Conservation (phyloP, 1,284 basidiomycete species). For the Salmacisia buchloeana region DNA sequence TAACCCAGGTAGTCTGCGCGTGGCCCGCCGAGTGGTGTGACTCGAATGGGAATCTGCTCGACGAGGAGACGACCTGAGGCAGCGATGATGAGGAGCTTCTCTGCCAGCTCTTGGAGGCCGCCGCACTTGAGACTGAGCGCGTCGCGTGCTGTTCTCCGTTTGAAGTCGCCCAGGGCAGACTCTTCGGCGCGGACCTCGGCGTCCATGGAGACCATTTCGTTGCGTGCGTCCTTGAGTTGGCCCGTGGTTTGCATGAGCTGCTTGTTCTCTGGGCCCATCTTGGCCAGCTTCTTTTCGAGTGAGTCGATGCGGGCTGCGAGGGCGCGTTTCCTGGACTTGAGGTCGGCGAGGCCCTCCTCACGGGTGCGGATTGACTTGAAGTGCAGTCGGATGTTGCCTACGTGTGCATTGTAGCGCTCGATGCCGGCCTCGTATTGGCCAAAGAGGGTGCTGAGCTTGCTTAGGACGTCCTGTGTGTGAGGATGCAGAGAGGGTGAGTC, state of each 20-base stretch:
- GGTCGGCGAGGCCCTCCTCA: conserved; percentile 75
- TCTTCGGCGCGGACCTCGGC: conserved; percentile 79
- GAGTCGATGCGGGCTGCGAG: conserved; percentile 70
- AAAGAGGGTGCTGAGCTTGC: conserved; percentile 67
- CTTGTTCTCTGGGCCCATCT: conserved; percentile 85
- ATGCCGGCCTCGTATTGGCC: conserved; percentile 67
- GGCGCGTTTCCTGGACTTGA: conserved; percentile 65
- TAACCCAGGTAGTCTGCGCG: conserved; percentile 63
- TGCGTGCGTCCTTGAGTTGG: conserved; percentile 65
- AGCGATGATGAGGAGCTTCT: conserved; percentile 79
- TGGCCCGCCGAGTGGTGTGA: conserved; percentile 72
- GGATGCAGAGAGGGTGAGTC: neutral
- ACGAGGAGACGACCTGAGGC: conserved; percentile 74
- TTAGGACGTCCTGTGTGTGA: conserved; percentile 65
- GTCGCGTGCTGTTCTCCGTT: conserved; percentile 64
- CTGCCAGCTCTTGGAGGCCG: conserved; percentile 74
- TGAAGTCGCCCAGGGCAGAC: conserved; percentile 75
- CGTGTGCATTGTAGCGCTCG: conserved; percentile 67
- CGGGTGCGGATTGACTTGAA: conserved; percentile 66
- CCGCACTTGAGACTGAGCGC: conserved; percentile 84
- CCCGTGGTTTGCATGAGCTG: conserved; percentile 72
- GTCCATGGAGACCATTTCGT: conserved; percentile 71
- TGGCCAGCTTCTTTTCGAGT: conserved; percentile 83
- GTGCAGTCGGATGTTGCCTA: conserved; percentile 62
- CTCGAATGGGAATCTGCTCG: conserved; percentile 73